Base-by-base conservation (phyloP, 805 yeast genomes). In the Komagataella populi region DNA sequence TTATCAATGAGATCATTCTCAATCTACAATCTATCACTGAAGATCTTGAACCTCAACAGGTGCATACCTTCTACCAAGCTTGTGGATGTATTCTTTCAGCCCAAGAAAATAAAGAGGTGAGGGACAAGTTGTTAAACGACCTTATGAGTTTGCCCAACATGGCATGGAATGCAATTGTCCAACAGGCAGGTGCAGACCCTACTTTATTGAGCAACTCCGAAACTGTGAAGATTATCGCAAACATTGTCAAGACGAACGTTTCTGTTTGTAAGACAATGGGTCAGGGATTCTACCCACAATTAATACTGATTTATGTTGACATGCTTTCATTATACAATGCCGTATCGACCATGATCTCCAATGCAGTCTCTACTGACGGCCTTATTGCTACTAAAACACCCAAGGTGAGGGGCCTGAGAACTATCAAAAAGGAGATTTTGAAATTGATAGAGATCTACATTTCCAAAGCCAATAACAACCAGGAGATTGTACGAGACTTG, bases 21-120 rank as follows among this genome's bases (percentile, higher is more conserved):
- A 83, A 83, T 60, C 84, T 93, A 55, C 93, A 86, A 66, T 72
- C 74, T 46, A 90, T 89, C 53, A 93, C 98, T 3, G 87, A 85
- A 52, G 98, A 93, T 64, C 74, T 93, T 62, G 91, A 84, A 61
- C 96, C 99, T 22, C 97, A 91, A 66, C 99, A 93, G 68, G 95
- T 93, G 23, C 99, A 93, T 66, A 89, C 97, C 1, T 93, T 93
- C 64, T 93, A 93, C 66, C 96, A 87, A 70, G 98, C 99, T 1
- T 91, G 98, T 72, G 97, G 97, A 59, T 81, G 85, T 54, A 91
- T 93, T 52, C 79, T 93, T 44, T 80, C 90, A 50, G 96, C 96
- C 10, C 97, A 91, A 66, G 79, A 83, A 44, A 76, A 82, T 47
- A 72, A 74, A 55, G 79, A 77, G 10, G 74, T 77, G 44, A 82